Evolutionary conservation across 495 filamentous ascomycete genomes (phyloP), one percentile per base, ranked within the genome.

Genomic region (Hypoxylon fragiforme): DNA sequence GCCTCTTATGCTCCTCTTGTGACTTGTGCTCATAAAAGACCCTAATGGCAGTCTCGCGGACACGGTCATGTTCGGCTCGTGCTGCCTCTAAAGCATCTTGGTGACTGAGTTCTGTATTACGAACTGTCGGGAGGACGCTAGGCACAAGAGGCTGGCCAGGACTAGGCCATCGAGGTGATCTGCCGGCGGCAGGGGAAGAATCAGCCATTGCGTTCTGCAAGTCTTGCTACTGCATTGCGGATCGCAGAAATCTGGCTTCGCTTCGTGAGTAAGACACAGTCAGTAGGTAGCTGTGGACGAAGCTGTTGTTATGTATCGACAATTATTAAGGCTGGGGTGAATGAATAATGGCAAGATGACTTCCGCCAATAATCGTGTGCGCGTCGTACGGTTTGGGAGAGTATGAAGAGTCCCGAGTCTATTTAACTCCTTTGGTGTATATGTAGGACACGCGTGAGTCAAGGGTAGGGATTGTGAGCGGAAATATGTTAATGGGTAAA

Each of bases 81-180:
- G 83, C 87, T 34, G 78, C 72, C 32, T 83, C 82, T 12, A 92
- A 78, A 1, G 86, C 81, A 38, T 76, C 76, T 47, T 76, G 77
- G 50, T 90, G 85, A 4, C 72, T 71, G 13, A 70, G 62, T 38
- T 72, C 73, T 14, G 74, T 71, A 47, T 79, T 75, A n/a, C 75
- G 62, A 30, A 57, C 54, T 30, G 74, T 73, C 38, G 40, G 21
- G 7, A 78, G 55, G 30, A 74, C 56, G 11, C 71, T 68, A 31
- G 69, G 63, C n/a, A 76, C 47, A 13, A 65, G 55, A 20, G 62
- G 43, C 18, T 60, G 43, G 42, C 68, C 56, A 5, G 73, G 69
- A 31, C 67, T 73, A 11, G 68, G 45, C 65, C 62, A 69, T 49
- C 67, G 65, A 44, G 62, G 54, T 57, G 68, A 73, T 44, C 58